Percentiles rank a stretch among this genome's conserved stretches.
These are phyloP conservation scores for Ampelomyces quisqualis DNA, from an alignment of 2,329 filamentous ascomycete genomes.

Conservation along the genomic window DNA sequence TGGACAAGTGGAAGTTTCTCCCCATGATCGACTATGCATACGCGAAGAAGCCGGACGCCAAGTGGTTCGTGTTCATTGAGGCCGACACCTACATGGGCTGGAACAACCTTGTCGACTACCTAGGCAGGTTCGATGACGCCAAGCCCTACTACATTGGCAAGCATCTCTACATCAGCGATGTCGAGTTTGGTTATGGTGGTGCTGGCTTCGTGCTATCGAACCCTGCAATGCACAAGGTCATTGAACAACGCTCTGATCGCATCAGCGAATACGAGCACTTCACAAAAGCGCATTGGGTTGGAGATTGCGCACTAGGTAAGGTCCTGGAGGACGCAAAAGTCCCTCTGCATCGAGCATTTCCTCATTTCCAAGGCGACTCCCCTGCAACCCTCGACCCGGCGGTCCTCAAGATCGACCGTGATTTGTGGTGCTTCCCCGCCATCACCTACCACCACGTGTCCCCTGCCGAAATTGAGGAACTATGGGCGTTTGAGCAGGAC, in stretches of 20 bases:
- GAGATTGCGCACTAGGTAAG: conserved; percentile 43
- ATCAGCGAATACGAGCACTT: conserved; percentile 41
- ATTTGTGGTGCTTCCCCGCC: conserved; percentile 48
- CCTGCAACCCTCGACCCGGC: conserved; percentile 46
- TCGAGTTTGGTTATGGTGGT: conserved; percentile 50
- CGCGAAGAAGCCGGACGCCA: conserved; percentile 36
- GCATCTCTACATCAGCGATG: conserved; percentile 47
- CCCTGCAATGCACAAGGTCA: conserved; percentile 43
- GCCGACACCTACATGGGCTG: conserved; percentile 42
- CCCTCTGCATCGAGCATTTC: conserved; percentile 43
- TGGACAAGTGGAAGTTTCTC: conserved; percentile 62
- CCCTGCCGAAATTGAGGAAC: conserved; percentile 38
- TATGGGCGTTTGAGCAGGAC: conserved; percentile 45
- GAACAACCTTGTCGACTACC: conserved; percentile 45
- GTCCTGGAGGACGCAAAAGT: conserved; percentile 41
- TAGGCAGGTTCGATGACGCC: conserved; percentile 41
- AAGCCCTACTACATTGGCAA: conserved; percentile 49
- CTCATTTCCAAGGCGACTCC: conserved; percentile 50
- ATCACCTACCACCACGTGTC: conserved; percentile 47
- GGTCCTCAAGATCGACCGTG: conserved; percentile 35
- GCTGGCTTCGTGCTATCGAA: conserved; percentile 49
- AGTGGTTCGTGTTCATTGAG: conserved; percentile 45
- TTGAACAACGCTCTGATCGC: conserved; percentile 32
- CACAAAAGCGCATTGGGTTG: conserved; percentile 42
- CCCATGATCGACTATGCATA: conserved; percentile 56